A percentile compares a stretch with the other conserved stretches of the same genome.
These are phyloP conservation scores for Elsinoe australis DNA, from an alignment of 2,329 filamentous ascomycete genomes.

Conservation along the genomic window DNA sequence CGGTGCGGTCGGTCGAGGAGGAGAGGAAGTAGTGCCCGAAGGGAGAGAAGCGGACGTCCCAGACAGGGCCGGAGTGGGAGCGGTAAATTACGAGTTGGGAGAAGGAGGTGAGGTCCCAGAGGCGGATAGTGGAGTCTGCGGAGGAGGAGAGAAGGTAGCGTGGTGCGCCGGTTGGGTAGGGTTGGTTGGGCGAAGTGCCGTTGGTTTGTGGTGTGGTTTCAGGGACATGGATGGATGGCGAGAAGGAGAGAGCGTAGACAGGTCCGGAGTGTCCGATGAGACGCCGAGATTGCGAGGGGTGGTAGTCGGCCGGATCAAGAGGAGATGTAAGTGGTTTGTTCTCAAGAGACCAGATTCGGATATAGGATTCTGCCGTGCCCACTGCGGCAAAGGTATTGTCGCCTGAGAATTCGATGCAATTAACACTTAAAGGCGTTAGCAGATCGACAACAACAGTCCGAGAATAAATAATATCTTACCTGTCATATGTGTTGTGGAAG, in stretches of 20 bases:
- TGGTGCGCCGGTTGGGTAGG: conserved; percentile 36
- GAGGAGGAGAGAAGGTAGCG: conserved; percentile 81
- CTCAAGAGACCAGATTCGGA: conserved; percentile 86
- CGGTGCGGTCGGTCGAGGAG: conserved; percentile 80
- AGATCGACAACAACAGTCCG: background rate
- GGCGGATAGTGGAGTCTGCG: conserved; percentile 75
- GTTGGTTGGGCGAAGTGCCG: conserved; percentile 37
- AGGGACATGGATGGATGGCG: conserved; percentile 54
- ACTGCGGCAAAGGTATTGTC: conserved; percentile 80
- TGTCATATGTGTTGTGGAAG: conserved; percentile 91
- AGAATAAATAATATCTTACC: conserved; percentile 45
- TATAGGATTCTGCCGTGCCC: conserved; percentile 89
- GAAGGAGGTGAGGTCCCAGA: conserved; percentile 91
- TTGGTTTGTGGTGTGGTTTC: conserved; percentile 32
- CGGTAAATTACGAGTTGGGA: conserved; percentile 91
- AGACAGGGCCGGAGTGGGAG: conserved; percentile 82
- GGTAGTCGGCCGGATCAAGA: conserved; percentile 53
- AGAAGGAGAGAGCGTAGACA: conserved; percentile 85
- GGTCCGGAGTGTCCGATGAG: conserved; percentile 83
- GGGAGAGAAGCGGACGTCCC: conserved; percentile 81
- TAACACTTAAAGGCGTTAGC: conserved; percentile 51
- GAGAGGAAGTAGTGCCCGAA: conserved; percentile 93
- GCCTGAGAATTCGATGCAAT: conserved; percentile 92
- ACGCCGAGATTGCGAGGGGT: conserved; percentile 59
- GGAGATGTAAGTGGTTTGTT: conserved; percentile 70